Conservation (phyloP, 2,329 filamentous ascomycete species). For the Claviceps fusiformis region DNA sequence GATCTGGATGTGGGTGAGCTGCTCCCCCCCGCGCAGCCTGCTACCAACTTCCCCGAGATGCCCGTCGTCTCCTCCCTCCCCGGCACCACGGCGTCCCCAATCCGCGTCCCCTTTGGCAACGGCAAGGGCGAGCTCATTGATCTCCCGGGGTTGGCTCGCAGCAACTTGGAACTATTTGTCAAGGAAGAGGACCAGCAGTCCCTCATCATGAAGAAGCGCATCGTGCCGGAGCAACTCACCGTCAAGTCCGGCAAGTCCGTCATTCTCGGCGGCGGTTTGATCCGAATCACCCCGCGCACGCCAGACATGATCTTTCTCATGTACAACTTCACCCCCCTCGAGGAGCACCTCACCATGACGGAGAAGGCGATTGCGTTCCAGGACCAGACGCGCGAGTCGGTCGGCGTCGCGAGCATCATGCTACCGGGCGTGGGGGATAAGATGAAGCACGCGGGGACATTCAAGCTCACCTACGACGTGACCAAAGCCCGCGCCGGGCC, state of each 20-base stretch:
- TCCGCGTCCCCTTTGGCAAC: conserved; percentile 78
- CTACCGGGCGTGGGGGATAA: conserved; percentile 40
- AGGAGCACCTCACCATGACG: conserved; percentile 63
- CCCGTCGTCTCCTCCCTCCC: conserved; percentile 76
- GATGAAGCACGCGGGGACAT: conserved; percentile 59
- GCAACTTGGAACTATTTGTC: conserved; percentile 58
- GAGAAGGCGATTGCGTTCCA: conserved; percentile 69
- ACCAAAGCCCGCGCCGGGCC: conserved; percentile 68
- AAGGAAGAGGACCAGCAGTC: conserved; percentile 48
- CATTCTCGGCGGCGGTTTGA: conserved; percentile 63
- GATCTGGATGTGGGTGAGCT: conserved; percentile 37
- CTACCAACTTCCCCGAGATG: conserved; percentile 68
- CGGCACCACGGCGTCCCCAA: conserved; percentile 89
- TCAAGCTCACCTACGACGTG: conserved; percentile 67
- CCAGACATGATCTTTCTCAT: conserved; percentile 54
- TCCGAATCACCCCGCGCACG: conserved; percentile 65
- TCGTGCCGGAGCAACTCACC: conserved; percentile 58
- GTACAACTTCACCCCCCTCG: conserved; percentile 76
- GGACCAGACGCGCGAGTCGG: conserved; percentile 40
- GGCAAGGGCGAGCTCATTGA: conserved; percentile 87
- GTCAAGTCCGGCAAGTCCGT: conserved; percentile 69
- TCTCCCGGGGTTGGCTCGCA: conserved; percentile 70
- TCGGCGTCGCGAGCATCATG: conserved; percentile 50
- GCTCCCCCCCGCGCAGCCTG: conserved; percentile 62
- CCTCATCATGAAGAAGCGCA: conserved; percentile 66